These are phyloP conservation scores for Lipomyces yarrowii DNA, from an alignment of 1,139 yeast genomes.

Conservation along the genomic window DNA sequence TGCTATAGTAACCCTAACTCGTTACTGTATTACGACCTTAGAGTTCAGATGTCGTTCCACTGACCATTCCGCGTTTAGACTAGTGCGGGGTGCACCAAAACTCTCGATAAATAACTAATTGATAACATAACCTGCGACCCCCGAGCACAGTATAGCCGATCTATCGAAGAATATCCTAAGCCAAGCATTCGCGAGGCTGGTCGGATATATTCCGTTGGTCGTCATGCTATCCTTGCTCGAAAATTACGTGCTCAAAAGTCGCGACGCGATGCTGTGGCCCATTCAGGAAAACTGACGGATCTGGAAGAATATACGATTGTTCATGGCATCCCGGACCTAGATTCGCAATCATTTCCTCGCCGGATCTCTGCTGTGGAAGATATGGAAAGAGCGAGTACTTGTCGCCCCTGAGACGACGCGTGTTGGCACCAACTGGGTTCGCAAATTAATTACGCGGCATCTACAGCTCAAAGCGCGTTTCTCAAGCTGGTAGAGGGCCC, in stretches of 20 bases:
- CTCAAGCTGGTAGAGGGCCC: neutral
- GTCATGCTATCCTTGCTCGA: neutral
- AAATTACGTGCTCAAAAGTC: neutral
- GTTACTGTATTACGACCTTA: neutral
- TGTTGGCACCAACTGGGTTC: neutral
- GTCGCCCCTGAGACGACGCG: neutral
- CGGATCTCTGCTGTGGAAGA: constrained; percentile 7
- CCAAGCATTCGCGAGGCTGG: neutral
- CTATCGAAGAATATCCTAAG: too few relatives aligned
- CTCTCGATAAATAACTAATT: too few relatives aligned
- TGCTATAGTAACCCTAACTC: neutral
- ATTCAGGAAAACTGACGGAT: neutral
- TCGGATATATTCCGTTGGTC: neutral
- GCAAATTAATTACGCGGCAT: neutral
- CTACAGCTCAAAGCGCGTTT: neutral
- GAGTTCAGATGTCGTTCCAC: too few relatives aligned
- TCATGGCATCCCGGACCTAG: neutral
- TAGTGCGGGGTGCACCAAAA: neutral
- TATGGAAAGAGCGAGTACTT: too few relatives aligned
- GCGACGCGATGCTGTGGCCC: neutral
- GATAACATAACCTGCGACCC: too few relatives aligned
- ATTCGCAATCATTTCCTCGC: constrained; percentile 1
- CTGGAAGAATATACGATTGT: neutral
- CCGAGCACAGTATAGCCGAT: too few relatives aligned
- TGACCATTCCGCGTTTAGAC: neutral